phyloP scores from a whole-genome alignment of 2,329 filamentous ascomycete species.

The Eurotiales sp. region DNA sequence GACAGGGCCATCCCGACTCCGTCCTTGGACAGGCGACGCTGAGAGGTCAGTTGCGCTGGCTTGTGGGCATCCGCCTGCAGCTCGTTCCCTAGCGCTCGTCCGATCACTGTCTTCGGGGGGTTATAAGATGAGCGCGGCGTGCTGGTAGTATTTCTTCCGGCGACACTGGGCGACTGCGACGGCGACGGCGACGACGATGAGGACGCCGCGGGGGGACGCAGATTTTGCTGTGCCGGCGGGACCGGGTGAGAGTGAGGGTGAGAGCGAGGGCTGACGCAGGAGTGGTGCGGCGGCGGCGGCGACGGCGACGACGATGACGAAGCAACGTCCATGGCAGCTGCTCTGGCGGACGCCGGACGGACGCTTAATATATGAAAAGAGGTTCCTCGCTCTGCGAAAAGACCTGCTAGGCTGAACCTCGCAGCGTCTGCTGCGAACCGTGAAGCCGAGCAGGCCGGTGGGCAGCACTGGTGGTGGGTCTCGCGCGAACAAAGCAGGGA shows the following conservation, averaged over 20 bases:
- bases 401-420: background rate
- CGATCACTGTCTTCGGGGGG: conserved; percentile 38
- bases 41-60: conserved; percentile 16
- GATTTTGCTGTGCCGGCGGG: conserved; percentile 14
- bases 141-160: background rate
- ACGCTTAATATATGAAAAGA: background rate
- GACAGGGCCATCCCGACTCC: conserved; percentile 54
- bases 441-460: no score
- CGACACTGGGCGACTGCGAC: background rate
- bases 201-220: background rate
- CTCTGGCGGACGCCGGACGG: background rate
- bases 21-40: conserved; percentile 34
- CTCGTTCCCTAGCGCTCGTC: conserved; percentile 42
- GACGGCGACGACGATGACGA: no score
- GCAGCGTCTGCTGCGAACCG: no score
- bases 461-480: background rate
- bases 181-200: conserved; percentile 5
- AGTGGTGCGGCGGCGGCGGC: no score
- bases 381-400: no score
- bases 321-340: background rate
- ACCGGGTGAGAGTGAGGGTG: conserved; percentile 9
- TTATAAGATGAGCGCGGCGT: conserved; percentile 19
- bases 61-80: conserved; percentile 36
- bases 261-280: conserved; percentile 1
- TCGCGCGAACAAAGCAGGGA: background rate